Percentiles rank a stretch among this genome's conserved stretches.
These are phyloP conservation scores for Barbatosphaeria neglecta DNA, from an alignment of 495 filamentous ascomycete genomes.

Conservation along the genomic window DNA sequence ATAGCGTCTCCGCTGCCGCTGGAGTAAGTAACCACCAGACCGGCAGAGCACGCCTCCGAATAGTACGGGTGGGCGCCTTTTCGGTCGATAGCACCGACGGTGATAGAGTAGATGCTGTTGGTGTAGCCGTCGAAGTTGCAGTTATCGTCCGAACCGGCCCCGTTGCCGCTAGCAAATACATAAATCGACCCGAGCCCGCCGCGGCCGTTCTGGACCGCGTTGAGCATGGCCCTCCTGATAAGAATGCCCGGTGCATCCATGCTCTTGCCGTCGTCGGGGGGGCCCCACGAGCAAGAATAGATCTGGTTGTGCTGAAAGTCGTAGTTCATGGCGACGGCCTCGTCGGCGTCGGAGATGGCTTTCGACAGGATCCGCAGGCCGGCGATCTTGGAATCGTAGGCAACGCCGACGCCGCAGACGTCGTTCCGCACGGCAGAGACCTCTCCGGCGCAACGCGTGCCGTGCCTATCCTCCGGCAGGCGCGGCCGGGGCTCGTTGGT, in stretches of 20 bases:
- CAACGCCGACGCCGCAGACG: slow-evolving; percentile 91
- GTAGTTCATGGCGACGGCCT: slow-evolving; percentile 86
- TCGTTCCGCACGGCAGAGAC: slow-evolving; percentile 83
- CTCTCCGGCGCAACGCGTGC: slow-evolving; percentile 90
- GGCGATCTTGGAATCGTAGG: slow-evolving; percentile 80
- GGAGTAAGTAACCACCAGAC: slow-evolving; percentile 91
- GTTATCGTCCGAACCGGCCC: slow-evolving; percentile 77
- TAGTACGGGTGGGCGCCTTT: slow-evolving; percentile 81
- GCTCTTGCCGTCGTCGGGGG: slow-evolving; percentile 78
- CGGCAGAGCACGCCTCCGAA: slow-evolving; percentile 90
- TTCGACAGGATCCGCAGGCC: slow-evolving; percentile 85
- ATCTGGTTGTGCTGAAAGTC: slow-evolving; percentile 86
- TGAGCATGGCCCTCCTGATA: slow-evolving; percentile 82
- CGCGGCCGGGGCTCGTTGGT: slow-evolving; percentile 65
- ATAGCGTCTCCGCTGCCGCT: slow-evolving; percentile 82
- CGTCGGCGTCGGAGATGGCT: slow-evolving; percentile 83
- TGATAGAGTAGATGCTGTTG: slow-evolving; percentile 98
- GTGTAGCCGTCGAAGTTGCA: slow-evolving; percentile 99
- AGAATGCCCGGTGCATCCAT: slow-evolving; percentile 92
- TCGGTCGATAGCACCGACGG: slow-evolving; percentile 84
- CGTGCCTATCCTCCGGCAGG: slow-evolving; percentile 73
- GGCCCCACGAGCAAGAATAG: slow-evolving; percentile 98
- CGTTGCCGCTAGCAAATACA: slow-evolving; percentile 95
- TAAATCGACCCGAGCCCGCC: slow-evolving; percentile 79
- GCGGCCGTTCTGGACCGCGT: slow-evolving; percentile 81